Base-by-base conservation (phyloP, 805 yeast genomes). In the Peterozyma toletana region DNA sequence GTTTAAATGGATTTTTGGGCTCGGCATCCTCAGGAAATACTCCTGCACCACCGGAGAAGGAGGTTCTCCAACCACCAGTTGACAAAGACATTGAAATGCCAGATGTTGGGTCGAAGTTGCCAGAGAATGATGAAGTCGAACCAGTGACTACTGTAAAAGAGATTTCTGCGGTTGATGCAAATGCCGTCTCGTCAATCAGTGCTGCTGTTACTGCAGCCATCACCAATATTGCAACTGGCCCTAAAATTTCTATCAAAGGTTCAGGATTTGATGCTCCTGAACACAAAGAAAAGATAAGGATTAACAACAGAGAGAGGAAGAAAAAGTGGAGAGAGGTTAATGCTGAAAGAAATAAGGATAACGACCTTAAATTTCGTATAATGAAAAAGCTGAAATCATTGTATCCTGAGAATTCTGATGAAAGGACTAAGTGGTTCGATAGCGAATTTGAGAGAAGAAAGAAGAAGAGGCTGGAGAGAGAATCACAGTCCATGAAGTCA, bases 281-380 rank as follows among this genome's bases (percentile, higher is more conserved):
- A 5, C 15, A 17, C 3, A 33, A 15, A 48, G 87, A 82, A 53
- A 72, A 77, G 48, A 67, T 80, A 10, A 64, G 89, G 40, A 53
- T 73, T 21, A 90, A 80, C 39, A 87, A 87, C 54, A 67, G 95
- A 39, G 86, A 80, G 43, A 67, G 96, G 16, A 87, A 87, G 64
- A 81, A 84, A 63, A 75, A 77, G 51, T 87, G 96, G 96, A 71
- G 96, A 54, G 90, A 80, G 50, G 80, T 77, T 27, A 88, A 91
- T 56, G 74, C 77, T 9, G 83, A 83, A 47, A 71, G 93, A 50
- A 90, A 90, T 60, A 83, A 86, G 64, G 96, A 89, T 59, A 83
- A 87, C 54, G 98, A 91, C 57, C 67, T 91, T 43, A 71, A 95
- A 42, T 78, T 86, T 0, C 69, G 98, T 44, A 81, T 91, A 16